phyloP scores from a whole-genome alignment of 192 early-diverging fungal species.

The Podila epicladia region DNA sequence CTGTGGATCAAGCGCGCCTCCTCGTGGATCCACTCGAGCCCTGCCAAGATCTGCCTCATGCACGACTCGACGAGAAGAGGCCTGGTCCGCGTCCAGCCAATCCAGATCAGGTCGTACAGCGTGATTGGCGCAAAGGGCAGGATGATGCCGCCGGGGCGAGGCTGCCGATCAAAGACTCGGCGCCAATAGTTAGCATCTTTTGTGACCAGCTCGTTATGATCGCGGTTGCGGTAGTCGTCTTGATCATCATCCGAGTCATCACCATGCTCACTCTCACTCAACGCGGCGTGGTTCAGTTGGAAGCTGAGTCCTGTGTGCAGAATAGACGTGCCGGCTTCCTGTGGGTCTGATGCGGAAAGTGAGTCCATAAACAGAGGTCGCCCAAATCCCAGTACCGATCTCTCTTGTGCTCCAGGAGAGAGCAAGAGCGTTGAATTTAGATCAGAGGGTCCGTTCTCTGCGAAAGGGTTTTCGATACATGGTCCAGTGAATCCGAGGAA shows the following conservation, averaged over 20 bases:
- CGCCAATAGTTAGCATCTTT: not conserved
- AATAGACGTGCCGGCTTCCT: no score
- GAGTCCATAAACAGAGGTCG: no score
- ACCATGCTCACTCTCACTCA: not conserved
- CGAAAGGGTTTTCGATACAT: constrained; percentile 9
- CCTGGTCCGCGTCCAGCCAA: constrained; percentile 35
- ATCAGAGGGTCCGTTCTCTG: not conserved
- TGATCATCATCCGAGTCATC: not conserved
- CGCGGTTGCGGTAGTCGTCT: not conserved
- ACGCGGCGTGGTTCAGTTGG: no score
- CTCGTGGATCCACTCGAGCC: constrained; percentile 38
- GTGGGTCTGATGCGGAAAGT: no score
- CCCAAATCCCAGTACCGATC: no score
- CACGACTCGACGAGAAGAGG: constrained; percentile 28
- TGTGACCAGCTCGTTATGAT: not conserved
- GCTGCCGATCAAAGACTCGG: constrained; percentile 26
- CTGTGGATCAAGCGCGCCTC: constrained; percentile 33
- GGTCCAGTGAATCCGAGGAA: constrained; percentile 37
- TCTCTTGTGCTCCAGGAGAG: no score
- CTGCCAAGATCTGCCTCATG: constrained; percentile 41
- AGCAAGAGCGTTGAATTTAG: no score
- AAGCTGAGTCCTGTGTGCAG: no score
- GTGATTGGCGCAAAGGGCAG: constrained; percentile 20
- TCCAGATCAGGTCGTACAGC: constrained; percentile 23
- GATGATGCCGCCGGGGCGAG: constrained; percentile 29